phyloP scores from a whole-genome alignment of 176 grass and related monocot species.

The Lolium multiflorum region DNA sequence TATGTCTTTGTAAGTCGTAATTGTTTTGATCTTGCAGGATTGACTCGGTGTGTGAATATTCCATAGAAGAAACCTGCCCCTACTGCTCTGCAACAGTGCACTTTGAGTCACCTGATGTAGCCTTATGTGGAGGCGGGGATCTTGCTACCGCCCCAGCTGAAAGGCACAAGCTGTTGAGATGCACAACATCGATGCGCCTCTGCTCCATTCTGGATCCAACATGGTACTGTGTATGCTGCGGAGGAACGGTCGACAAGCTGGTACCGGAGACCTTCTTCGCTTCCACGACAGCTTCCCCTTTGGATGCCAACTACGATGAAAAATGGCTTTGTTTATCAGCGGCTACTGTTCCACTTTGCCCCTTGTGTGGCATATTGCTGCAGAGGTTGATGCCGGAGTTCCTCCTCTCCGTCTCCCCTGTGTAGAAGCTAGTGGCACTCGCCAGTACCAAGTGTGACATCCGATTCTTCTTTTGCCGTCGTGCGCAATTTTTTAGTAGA shows the following conservation, averaged over 20 bases:
- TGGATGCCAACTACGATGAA: constrained; percentile 24
- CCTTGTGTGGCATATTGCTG: constrained; percentile 66
- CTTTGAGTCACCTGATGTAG: constrained; percentile 62
- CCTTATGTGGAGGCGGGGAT: constrained; percentile 49
- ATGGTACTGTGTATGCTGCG: constrained; percentile 68
- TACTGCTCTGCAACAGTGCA: constrained; percentile 61
- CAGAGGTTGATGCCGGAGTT: constrained; percentile 65
- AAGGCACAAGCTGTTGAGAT: constrained; percentile 66
- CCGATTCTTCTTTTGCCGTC: background rate
- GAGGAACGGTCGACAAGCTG: constrained; percentile 52
- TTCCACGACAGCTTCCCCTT: constrained; percentile 31
- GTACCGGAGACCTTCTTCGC: constrained; percentile 53
- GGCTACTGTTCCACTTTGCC: constrained; percentile 42
- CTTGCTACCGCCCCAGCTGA: constrained; percentile 4
- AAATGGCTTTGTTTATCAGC: constrained; percentile 22
- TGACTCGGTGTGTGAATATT: constrained; percentile 49
- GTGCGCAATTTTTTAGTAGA: background rate
- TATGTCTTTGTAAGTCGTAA: background rate
- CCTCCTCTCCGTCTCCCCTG: constrained; percentile 50
- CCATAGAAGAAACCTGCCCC: constrained; percentile 57
- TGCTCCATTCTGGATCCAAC: constrained; percentile 52
- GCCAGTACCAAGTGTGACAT: background rate
- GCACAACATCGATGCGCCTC: constrained; percentile 53
- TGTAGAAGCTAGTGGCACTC: constrained; percentile 39
- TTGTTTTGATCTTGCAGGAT: constrained; percentile 42